Percentiles rank a stretch among this genome's conserved stretches.
phyloP scores from a whole-genome alignment of 176 grass and related monocot genomes.

The Ampelocalamus luodianensis region DNA sequence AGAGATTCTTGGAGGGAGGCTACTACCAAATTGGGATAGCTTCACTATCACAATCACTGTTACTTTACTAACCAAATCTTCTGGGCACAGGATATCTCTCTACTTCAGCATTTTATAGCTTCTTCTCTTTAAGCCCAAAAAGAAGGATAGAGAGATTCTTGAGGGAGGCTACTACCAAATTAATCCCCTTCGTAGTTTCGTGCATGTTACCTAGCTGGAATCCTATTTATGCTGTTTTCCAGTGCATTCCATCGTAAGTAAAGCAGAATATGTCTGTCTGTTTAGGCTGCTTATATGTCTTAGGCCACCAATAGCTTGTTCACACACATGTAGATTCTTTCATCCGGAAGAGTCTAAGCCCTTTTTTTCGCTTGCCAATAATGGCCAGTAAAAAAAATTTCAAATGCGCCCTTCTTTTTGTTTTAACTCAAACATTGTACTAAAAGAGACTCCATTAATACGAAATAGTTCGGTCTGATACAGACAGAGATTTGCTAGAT shows the following conservation, averaged over 20 bases:
- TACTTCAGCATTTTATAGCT: constrained; percentile 8
- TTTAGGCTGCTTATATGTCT: background rate
- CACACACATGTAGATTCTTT: constrained; percentile 19
- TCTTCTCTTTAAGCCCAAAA: background rate
- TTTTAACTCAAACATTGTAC: too few species aligned
- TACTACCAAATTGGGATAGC: background rate
- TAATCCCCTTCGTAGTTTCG: background rate
- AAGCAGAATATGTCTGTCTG: constrained; percentile 3
- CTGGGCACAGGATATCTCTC: constrained; percentile 2
- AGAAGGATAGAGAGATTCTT: background rate
- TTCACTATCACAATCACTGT: background rate
- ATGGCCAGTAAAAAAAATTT: background rate
- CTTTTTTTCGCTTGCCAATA: background rate
- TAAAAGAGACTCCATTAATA: too few species aligned
- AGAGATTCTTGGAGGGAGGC: constrained; percentile 5
- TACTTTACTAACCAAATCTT: background rate
- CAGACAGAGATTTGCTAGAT: too few species aligned
- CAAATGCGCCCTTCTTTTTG: background rate
- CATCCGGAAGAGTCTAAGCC: constrained; percentile 12
- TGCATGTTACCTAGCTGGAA: constrained; percentile 30
- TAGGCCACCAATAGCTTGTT: background rate
- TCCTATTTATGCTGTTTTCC: constrained; percentile 35
- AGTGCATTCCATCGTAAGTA: background rate
- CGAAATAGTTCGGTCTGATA: too few species aligned
- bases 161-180: background rate